These are phyloP conservation scores for Globisporangium irregulare DNA, from an alignment of 352 stramenopile species.

Conservation along the genomic window DNA sequence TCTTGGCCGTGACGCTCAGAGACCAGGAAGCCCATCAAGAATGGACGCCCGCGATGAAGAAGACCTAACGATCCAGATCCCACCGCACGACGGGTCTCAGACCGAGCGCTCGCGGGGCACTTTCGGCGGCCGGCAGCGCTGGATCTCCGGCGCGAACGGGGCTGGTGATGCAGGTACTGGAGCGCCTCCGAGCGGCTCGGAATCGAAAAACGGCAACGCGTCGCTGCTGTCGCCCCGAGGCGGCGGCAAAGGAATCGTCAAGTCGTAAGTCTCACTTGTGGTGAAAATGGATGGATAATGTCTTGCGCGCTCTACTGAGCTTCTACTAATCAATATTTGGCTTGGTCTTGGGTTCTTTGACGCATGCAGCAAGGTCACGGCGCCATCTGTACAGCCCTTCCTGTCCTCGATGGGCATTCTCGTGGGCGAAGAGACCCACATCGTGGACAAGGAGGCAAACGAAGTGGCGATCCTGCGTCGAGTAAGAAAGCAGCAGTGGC, in stretches of 20 bases:
- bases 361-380: constrained; percentile 47
- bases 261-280: constrained; percentile 30
- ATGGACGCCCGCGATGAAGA: constrained; percentile 61
- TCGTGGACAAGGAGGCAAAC: constrained; percentile 80
- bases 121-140: constrained; percentile 72
- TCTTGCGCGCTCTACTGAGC: neutral
- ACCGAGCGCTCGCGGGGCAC: constrained; percentile 66
- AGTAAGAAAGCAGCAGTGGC: constrained; percentile 21
- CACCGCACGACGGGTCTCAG: constrained; percentile 60
- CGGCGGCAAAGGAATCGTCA: constrained; percentile 32
- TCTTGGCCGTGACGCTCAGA: neutral
- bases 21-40: neutral
- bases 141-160: constrained; percentile 38
- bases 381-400: constrained; percentile 68
- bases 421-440: constrained; percentile 72
- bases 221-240: constrained; percentile 40
- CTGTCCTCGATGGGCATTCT: constrained; percentile 68
- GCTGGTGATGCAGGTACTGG: neutral
- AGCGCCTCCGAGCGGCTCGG: constrained; percentile 17
- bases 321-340: neutral
- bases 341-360: neutral
- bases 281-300: neutral
- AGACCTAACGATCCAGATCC: constrained; percentile 72
- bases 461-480: constrained; percentile 63
- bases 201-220: constrained; percentile 34